Evolutionary conservation across 1,284 basidiomycete genomes (phyloP), one percentile per base, ranked within the genome.

Genomic region (Cryptococcus wingfieldii): DNA sequence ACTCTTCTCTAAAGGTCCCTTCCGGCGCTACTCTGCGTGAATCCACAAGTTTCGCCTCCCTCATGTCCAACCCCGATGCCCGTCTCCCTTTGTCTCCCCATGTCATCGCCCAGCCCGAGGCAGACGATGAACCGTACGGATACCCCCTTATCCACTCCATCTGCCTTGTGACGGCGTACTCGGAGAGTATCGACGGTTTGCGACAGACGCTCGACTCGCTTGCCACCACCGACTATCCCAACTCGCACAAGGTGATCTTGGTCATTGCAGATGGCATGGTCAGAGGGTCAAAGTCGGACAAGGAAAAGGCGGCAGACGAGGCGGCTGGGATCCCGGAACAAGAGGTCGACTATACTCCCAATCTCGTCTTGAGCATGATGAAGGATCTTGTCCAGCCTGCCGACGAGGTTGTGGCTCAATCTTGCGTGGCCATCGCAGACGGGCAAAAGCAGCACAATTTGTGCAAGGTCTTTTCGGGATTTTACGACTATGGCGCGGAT

Each of bases 381-480:
- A 93, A 89, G 79, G 94, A 98, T 45, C 84, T 97, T 54, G 80
- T 97, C 58, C 82, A 91, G n/a, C 80, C 85, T 0, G 83, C 86
- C 0, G 81, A 87, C 37, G 90, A 98, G 58, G 92, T 98, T 50
- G 91, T 97, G 73, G 81, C 93, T 9, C 89, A 96, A 69, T 96
- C 93, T 50, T 99, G 98, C 72, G 92, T 98, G 45, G 93, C 96
- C 58, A 98, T 98, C 68, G 96, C 96, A 25, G 94, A 98, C 75
- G 96, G 96, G 31, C 91, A 97, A 81, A 98, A 98, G 80, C 84
- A 91, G 19, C 95, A 98, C 82, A 99, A 98, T 78, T 96, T 96
- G 93, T 95, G 94, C 58, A 95, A 95, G 80, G 93, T 98, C 46
- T 98, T 89, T 69, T 93, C 95, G 34, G 95, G 95, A 5, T 98